Percentiles rank a stretch among this genome's conserved stretches.
Evolutionary conservation across 2,329 filamentous ascomycete genomes (phyloP).

Genomic region (Sarocladium brachiariae): DNA sequence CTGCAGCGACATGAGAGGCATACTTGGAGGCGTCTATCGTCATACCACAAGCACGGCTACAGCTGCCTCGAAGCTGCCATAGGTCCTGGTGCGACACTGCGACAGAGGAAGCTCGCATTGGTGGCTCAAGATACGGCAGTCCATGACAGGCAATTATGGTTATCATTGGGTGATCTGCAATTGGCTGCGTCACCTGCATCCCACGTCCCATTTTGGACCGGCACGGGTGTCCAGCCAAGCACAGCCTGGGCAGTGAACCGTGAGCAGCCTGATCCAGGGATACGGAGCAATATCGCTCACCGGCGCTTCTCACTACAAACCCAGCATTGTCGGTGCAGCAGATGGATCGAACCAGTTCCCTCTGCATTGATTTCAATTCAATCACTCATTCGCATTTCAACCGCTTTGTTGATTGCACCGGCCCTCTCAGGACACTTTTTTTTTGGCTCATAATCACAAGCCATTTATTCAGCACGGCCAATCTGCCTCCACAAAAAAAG

Average conservation of each 20-base stretch:
- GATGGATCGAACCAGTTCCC: no score
- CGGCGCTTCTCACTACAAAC: no score
- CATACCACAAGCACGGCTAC: constrained; percentile 2
- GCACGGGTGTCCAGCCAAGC: not conserved
- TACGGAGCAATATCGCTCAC: no score
- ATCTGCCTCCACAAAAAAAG: constrained; percentile 4
- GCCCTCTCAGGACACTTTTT: not conserved
- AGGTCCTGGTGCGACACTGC: not conserved
- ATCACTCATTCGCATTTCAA: not conserved
- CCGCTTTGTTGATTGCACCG: not conserved
- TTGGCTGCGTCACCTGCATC: constrained; percentile 9
- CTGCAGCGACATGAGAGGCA: not conserved
- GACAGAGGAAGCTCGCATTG: not conserved
- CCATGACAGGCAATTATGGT: not conserved
- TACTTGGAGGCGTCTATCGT: constrained; percentile 2
- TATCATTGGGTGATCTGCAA: constrained; percentile 6
- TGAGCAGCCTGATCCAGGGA: no score
- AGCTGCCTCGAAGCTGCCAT: not conserved
- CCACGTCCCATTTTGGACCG: not conserved
- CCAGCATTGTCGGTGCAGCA: no score
- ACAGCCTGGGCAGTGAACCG: not conserved
- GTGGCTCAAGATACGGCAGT: not conserved
- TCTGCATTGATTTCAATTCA: not conserved
- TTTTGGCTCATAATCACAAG: constrained; percentile 3
- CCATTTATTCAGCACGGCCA: not conserved